phyloP scores from a whole-genome alignment of 371 early-diverging fungal genomes.

The Mucor plumbeus region DNA sequence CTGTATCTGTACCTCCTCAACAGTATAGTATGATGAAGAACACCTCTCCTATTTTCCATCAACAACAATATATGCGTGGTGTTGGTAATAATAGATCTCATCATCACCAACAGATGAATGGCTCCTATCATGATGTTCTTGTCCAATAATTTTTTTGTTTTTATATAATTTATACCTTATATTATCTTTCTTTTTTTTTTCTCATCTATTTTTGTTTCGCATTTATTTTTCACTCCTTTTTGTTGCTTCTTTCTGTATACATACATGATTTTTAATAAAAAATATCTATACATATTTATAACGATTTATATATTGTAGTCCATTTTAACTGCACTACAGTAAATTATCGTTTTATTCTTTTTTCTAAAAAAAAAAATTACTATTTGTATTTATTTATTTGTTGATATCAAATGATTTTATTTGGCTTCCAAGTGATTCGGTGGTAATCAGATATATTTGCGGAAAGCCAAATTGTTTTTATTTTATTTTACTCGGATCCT shows the following conservation, averaged over 20 bases:
- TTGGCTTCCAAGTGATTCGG: slow-evolving; percentile 1
- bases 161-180: slow-evolving; percentile 11
- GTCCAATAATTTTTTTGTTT: slow-evolving; percentile 15
- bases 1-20: slow-evolving; percentile 33
- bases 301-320: background rate
- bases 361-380: background rate
- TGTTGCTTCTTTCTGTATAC: slow-evolving; percentile 10
- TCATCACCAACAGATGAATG: slow-evolving; percentile 2
- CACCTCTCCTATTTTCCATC: slow-evolving; percentile 17
- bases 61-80: slow-evolving; percentile 7
- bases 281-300: slow-evolving; percentile 5
- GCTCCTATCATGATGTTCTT: slow-evolving; percentile 12
- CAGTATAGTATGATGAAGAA: slow-evolving; percentile 7
- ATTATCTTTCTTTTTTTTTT: background rate
- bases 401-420: slow-evolving; percentile 15
- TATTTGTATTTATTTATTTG: background rate
- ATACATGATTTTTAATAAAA: slow-evolving; percentile 13
- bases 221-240: background rate
- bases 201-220: slow-evolving; percentile 10
- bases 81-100: background rate
- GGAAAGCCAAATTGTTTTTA: background rate
- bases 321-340: background rate
- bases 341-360: background rate
- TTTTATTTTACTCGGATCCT: slow-evolving; percentile 9
- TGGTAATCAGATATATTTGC: background rate